Evolutionary conservation across 2,329 filamentous ascomycete genomes (phyloP).

Genomic region (Pseudogymnoascus sp.): DNA sequence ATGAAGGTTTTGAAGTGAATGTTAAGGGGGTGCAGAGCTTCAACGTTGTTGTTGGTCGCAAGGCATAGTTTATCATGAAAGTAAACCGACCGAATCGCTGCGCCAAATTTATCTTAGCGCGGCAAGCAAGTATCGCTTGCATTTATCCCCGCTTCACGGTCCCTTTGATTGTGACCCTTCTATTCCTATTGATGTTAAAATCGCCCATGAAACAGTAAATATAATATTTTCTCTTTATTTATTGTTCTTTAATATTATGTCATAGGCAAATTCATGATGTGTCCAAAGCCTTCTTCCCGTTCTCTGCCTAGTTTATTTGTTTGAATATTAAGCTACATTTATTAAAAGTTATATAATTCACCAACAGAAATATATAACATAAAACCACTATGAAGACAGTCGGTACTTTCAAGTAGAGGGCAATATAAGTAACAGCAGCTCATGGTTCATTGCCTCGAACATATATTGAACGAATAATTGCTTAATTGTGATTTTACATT

Average conservation of each 20-base stretch:
- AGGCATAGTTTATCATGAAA: conserved; percentile 8
- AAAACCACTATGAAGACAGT: not conserved
- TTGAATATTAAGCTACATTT: not conserved
- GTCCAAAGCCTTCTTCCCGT: not conserved
- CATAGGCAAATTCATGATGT: not conserved
- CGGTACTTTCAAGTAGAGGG: not conserved
- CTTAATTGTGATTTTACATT: conserved; percentile 4
- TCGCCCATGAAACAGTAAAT: not conserved
- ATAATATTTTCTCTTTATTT: not conserved
- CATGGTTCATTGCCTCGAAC: not conserved
- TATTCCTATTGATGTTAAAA: not conserved
- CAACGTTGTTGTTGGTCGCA: conserved; percentile 7
- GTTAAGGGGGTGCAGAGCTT: conserved; percentile 1
- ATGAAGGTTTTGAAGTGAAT: not conserved
- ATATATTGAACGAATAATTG: not conserved
- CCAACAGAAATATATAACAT: not conserved
- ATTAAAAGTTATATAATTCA: not conserved
- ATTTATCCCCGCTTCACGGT: not conserved
- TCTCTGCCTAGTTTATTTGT: not conserved
- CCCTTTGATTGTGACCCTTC: not conserved
- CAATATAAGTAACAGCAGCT: not conserved
- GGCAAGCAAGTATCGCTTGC: conserved; percentile 6
- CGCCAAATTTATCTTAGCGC: conserved; percentile 9
- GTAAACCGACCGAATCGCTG: conserved; percentile 4
- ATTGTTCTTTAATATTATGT: not conserved